Base-by-base conservation (phyloP, 345 rosid genomes). In the Brassica juncea region DNA sequence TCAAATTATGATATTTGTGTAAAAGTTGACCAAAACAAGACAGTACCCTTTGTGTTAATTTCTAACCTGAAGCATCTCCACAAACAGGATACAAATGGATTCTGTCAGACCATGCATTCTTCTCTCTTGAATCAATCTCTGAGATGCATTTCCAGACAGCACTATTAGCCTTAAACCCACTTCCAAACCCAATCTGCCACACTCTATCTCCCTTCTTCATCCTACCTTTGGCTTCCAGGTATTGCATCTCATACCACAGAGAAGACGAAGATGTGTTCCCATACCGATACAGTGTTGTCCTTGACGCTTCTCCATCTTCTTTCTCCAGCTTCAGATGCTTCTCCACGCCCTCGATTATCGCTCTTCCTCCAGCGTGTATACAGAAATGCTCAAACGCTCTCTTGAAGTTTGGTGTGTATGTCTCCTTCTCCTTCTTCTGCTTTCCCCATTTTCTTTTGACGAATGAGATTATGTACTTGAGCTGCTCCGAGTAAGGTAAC, bases 251-350 rank as follows among this genome's bases (percentile, higher is more conserved):
- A 54, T 54, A 54, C 59, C 59, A 54, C 8, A 54, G 2, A 1
- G 59, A 54, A 54, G 59, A 54, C 9, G 59, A 54, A 54, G 59
- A 54, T 54, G 59, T 54, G 59, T 54, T 54, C 59, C 59, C 59
- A 54, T 54, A 54, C 1, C 59, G 59, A 2, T 54, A 16, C 59
- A 54, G 1, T 2, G 59, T 54, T 2, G 25, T 15, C 59, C 59
- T 54, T 6, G 59, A 54, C 9, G 59, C 59, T 54, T 54, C 59
- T 54, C 59, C 59, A 16, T 54, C 59, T 54, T 54, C 59, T 54
- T 54, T 54, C 59, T 7, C 59, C 10, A 54, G 59, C 59, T 54
- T 54, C 59, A 54, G 59, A 54, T 54, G 59, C 59, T 54, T 16
- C 59, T 54, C 59, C 23, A 54, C 59, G 2, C 59, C 59, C 25